Evolutionary conservation across 176 grass and related monocot genomes (phyloP).

Genomic region (Lolium perenne): DNA sequence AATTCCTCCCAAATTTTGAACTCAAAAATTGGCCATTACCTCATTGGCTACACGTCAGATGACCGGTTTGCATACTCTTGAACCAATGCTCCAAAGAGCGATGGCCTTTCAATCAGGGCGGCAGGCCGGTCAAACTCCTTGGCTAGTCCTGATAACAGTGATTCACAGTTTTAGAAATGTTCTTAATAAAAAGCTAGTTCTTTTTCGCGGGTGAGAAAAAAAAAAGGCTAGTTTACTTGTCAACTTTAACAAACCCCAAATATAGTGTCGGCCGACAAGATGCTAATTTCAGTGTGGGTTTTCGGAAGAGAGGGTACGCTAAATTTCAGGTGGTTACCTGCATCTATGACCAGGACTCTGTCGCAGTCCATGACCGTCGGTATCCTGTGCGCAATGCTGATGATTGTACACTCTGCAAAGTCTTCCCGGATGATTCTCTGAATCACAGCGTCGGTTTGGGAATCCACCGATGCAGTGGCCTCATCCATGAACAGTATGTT

Average conservation of each 20-base stretch:
- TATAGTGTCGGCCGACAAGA: background rate
- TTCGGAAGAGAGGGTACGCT: background rate
- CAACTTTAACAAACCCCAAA: background rate
- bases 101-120: constrained; percentile 79
- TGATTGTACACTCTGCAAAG: constrained; percentile 86
- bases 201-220: too few relatives aligned
- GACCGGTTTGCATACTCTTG: constrained; percentile 96
- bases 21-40: constrained; percentile 34
- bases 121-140: constrained; percentile 85
- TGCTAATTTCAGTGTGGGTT: background rate
- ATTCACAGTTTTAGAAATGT: constrained; percentile 23
- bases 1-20: constrained; percentile 20
- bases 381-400: constrained; percentile 99
- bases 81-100: constrained; percentile 86
- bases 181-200: background rate
- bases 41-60: constrained; percentile 59
- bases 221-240: background rate
- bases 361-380: constrained; percentile 98
- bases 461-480: constrained; percentile 96
- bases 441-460: constrained; percentile 94
- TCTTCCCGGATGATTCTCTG: constrained; percentile 96
- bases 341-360: constrained; percentile 86
- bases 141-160: constrained; percentile 63
- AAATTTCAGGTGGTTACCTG: constrained; percentile 56
- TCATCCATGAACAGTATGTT: constrained; percentile 97